Percentiles rank a stretch among this genome's conserved stretches.
Evolutionary conservation across 257 asterid species (phyloP).

Genomic region (Lavandula angustifolia): DNA sequence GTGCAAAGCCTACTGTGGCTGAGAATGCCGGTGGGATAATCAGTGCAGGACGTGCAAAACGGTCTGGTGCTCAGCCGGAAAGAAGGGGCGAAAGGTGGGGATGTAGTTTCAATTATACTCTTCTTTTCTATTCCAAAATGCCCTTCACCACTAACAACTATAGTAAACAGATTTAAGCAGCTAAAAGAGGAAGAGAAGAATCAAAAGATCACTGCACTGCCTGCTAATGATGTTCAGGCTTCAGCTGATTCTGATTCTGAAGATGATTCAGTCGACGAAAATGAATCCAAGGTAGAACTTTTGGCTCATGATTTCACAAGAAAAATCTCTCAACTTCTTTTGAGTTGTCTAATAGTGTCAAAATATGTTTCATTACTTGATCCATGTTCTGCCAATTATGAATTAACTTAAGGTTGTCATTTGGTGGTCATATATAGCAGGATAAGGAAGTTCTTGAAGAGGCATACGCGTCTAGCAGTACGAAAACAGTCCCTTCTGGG

Average conservation of each 20-base stretch:
- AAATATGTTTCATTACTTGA: slow-evolving; percentile 13
- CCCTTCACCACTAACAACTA: slow-evolving; percentile 25
- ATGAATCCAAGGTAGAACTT: slow-evolving; percentile 58
- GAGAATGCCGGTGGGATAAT: slow-evolving; percentile 95
- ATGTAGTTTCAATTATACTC: slow-evolving; percentile 10
- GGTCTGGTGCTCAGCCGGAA: slow-evolving; percentile 61
- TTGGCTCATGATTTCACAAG: slow-evolving; percentile 17
- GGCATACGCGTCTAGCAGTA: slow-evolving; percentile 64
- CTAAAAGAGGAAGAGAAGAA: slow-evolving; percentile 76
- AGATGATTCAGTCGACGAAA: slow-evolving; percentile 51
- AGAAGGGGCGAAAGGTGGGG: slow-evolving; percentile 81
- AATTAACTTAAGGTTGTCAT: slow-evolving; percentile 13
- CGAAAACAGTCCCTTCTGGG: slow-evolving; percentile 63
- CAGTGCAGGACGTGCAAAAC: slow-evolving; percentile 95
- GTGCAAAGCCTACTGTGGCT: slow-evolving; percentile 80
- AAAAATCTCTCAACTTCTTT: slow-evolving; percentile 14
- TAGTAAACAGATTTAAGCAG: slow-evolving; percentile 68
- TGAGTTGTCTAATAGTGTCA: slow-evolving; percentile 14
- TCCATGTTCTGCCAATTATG: slow-evolving; percentile 3
- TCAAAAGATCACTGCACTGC: slow-evolving; percentile 55
- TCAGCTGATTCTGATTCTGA: slow-evolving; percentile 64
- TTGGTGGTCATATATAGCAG: slow-evolving; percentile 41
- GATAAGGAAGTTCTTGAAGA: slow-evolving; percentile 67
- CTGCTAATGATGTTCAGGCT: slow-evolving; percentile 49
- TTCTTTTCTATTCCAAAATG: slow-evolving; percentile 25